phyloP scores from a whole-genome alignment of 148 eudicot species.

The Camellia sinensis region DNA sequence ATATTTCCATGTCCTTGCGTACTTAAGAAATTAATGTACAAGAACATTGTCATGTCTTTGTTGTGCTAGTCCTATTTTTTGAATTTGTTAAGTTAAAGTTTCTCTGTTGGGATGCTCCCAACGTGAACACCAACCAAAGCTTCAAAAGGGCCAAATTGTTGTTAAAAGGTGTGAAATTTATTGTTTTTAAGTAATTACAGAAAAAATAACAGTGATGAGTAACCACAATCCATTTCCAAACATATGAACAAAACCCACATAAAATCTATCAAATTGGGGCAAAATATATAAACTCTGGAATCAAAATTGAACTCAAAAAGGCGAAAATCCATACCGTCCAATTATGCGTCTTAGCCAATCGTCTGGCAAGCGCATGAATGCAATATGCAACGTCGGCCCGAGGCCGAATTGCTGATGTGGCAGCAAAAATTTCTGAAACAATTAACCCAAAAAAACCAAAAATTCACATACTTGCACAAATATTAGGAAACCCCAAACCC shows the following conservation, averaged over 20 bases:
- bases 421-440: slow-evolving; percentile 68
- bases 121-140: too few relatives aligned
- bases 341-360: slow-evolving; percentile 86
- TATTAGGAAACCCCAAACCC: background rate
- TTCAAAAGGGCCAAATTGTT: too few relatives aligned
- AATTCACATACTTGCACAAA: slow-evolving; percentile 7
- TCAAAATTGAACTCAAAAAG: background rate
- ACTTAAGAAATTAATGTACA: too few relatives aligned
- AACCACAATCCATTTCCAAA: slow-evolving; percentile 5
- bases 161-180: background rate
- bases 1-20: too few relatives aligned
- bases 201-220: background rate
- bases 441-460: slow-evolving; percentile 8
- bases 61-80: too few relatives aligned
- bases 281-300: background rate
- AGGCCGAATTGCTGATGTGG: slow-evolving; percentile 77
- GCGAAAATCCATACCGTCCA: slow-evolving; percentile 70
- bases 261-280: background rate
- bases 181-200: background rate
- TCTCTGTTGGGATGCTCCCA: too few relatives aligned
- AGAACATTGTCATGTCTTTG: too few relatives aligned
- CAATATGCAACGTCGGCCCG: slow-evolving; percentile 97
- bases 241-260: background rate
- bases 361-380: slow-evolving; percentile 81
- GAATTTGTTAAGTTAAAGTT: too few relatives aligned